Base-by-base conservation (phyloP, 345 rosid species). In the Microcos paniculata region DNA sequence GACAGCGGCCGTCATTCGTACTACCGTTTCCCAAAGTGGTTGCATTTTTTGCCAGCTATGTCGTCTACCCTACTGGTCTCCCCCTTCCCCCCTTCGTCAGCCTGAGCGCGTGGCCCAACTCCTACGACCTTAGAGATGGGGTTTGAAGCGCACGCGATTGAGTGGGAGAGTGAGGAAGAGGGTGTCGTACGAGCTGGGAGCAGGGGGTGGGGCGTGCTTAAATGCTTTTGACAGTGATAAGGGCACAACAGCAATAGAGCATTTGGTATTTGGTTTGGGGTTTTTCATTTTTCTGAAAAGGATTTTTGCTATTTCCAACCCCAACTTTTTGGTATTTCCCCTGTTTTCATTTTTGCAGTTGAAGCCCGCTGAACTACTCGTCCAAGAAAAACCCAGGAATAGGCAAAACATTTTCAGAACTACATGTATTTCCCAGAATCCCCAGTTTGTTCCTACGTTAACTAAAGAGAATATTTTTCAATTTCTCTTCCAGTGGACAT, bases 1-100 rank as follows among this genome's bases (percentile, higher is more conserved):
- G 52, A 42, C 52, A 78, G 77, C 84, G 82, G 89, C 89, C 90
- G 88, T 87, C 89, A 82, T 87, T 85, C 84, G 85, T 78, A 82
- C 83, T 56, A 48, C 66, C 87, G 79, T 76, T 85, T 85, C 85
- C 92, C 85, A 18, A 82, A 66, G 86, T 51, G 8, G 82, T 81
- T 56, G 14, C 56, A 11, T 10, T 21, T 38, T 49, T 40, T 53
- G 70, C 51, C 83, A 72, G 59, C 62, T 69, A 30, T 33, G 0
- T 71, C n/a, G 12, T n/a, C 15, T 13, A 12, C 16, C 57, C 18
- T 5, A 14, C 8, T 8, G 6, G 18, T 6, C 46, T 70, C 18
- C 21, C 0, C 30, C 21, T 63, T 49, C 70, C 14, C 77, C 5
- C 1, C 0, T 5, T 6, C 14, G 21, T 1, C 23, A 10, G 48